These are phyloP conservation scores for Curvularia hawaiiensis DNA, from an alignment of 2,329 filamentous ascomycete genomes.

Conservation along the genomic window DNA sequence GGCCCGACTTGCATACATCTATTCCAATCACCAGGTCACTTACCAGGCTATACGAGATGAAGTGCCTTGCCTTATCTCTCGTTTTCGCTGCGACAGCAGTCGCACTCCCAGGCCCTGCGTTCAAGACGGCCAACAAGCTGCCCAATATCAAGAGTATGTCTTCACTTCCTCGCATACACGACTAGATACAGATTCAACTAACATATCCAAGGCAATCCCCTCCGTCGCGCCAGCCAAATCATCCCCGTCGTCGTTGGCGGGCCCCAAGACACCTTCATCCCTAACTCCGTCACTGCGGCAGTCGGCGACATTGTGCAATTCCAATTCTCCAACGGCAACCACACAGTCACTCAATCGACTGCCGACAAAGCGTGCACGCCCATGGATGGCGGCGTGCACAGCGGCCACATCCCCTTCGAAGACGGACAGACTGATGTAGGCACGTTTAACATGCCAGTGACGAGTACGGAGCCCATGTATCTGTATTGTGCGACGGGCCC, in stretches of 20 bases:
- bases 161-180: background rate
- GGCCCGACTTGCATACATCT: conserved; percentile 3
- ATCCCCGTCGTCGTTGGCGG: conserved; percentile 41
- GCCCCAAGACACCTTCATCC: conserved; percentile 36
- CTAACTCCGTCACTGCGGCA: conserved; percentile 34
- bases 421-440: conserved; percentile 38
- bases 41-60: conserved; percentile 20
- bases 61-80: conserved; percentile 18
- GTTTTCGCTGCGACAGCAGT: conserved; percentile 18
- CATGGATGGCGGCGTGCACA: conserved; percentile 35
- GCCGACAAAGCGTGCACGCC: conserved; percentile 34
- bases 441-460: conserved; percentile 40
- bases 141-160: conserved; percentile 10
- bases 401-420: conserved; percentile 37
- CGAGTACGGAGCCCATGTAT: conserved; percentile 37
- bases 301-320: conserved; percentile 41
- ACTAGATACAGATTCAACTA: background rate
- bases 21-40: background rate
- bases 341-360: conserved; percentile 39
- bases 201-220: conserved; percentile 21
- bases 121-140: conserved; percentile 9
- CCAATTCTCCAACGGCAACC: conserved; percentile 41
- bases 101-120: conserved; percentile 22
- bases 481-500: conserved; percentile 40
- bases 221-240: conserved; percentile 29